Evolutionary conservation across 2,329 filamentous ascomycete genomes (phyloP), one percentile per base, ranked within the genome.

Genomic region (Penicillium sp.): DNA sequence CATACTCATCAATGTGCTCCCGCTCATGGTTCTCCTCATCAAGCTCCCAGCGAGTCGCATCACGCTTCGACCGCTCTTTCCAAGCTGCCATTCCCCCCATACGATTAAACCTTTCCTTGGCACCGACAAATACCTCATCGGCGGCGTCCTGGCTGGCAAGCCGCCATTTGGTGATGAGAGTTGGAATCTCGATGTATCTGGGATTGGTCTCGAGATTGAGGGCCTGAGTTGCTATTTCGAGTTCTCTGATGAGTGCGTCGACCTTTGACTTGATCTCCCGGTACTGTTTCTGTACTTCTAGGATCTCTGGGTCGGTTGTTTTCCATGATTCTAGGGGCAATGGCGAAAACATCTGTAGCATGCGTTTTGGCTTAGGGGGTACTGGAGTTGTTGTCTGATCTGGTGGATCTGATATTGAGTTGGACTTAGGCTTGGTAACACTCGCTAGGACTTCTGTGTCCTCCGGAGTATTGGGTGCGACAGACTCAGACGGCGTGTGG

Each of bases 51-150:
- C 72, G 72, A 56, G 79, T 73, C 55, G 74, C 72, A 63, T 78
- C 78, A 58, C 73, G 74, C 60, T 76, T 79, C 61, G 75, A 75
- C 61, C 67, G 72, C 62, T 78, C 79, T 49, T 74, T 81, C 80
- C 81, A 87, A 7, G 79, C 84, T 35, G 75, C 72, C 39, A 87
- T 78, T 1, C 85, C 86, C 20, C 86, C 86, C 82, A 87, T 86
- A 62, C 81, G 75, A 64, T 83, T 78, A 35, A 89, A 79, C 52
- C 84, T 74, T 68, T 86, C 84, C 59, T 81, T 80, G 22, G 87
- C 84, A 20, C 77, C 74, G 24, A 74, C 78, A 69, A 88, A 90
- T 11, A 89, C 73, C 65, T 89, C 85, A 62, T 90, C 88, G 1
- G 88, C 88, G 7, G 85, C 87, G 48, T 79, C 74, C 59, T 86